Base-by-base conservation (phyloP, 2,329 filamentous ascomycete species). In the Pseudogymnoascus verrucosus region DNA sequence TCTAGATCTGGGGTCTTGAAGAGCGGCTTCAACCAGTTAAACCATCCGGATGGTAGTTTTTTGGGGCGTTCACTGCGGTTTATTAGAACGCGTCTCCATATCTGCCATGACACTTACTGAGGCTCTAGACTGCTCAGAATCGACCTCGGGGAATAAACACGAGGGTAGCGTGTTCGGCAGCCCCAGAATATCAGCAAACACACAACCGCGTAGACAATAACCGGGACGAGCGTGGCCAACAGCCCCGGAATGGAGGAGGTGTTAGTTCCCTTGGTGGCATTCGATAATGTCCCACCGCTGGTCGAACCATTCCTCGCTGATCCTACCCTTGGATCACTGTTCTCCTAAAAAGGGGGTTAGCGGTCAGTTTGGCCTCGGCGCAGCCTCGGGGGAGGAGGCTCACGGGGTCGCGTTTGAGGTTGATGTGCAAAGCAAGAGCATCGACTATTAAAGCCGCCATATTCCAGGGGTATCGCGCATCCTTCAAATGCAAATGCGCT, bases 121-220 rank as follows among this genome's bases (percentile, higher is more conserved):
- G 80, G 77, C 8, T 78, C 74, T 10, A 83, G 71, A 47, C 81
- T 82, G 16, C 75, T 76, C 26, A 83, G 69, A 28, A 84, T 78
- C 1, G 80, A 78, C 67, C 84, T 77, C 4, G 84, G 83, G 5
- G 82, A 77, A 71, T 86, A 86, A 61, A 84, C 83, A 26, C 83
- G 78, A 21, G 76, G 74, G 42, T 78, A 77, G 28, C 76, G 80
- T 60, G 76, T 76, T 44, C 84, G 76, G 40, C 82, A 69, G 14
- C 79, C 57, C 61, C 84, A 68, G 70, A 86, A 86, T 63, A 84
- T 73, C 65, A 74, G 28, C n/a, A 85, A 63, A 67, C 82, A 84
- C 36, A 82, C 68, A 26, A 67, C 74, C 4, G 82, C 77, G 64
- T 80, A 78, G 47, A 80, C 66, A 51, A 82, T 69, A 4, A 85